Evolutionary conservation across 2,329 filamentous ascomycete species (phyloP).

Genomic region (Aspergillus brunneoviolaceus): DNA sequence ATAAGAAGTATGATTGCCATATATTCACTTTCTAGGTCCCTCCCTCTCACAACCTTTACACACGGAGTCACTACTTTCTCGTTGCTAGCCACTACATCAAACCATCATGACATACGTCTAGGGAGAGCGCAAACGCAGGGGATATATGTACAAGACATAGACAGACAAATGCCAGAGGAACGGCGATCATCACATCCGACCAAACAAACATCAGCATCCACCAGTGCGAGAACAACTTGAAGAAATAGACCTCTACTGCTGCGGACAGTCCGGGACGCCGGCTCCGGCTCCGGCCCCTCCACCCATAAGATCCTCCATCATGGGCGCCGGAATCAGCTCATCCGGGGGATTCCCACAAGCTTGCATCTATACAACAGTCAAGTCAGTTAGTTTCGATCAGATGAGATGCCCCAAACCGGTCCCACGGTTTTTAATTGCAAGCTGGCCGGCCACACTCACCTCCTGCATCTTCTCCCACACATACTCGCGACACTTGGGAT

Average conservation of each 20-base stretch:
- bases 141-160: constrained; percentile 29
- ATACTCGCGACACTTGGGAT: constrained; percentile 78
- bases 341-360: constrained; percentile 83
- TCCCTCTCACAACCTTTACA: background rate
- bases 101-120: background rate
- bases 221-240: background rate
- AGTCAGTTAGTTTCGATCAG: background rate
- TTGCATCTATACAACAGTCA: constrained; percentile 74
- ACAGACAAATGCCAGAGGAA: background rate
- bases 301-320: constrained; percentile 74
- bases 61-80: background rate
- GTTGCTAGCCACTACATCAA: background rate
- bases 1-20: too few species aligned
- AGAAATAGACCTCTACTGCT: constrained; percentile 47
- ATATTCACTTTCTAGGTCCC: background rate
- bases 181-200: background rate
- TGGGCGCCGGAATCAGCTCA: constrained; percentile 66
- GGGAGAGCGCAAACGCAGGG: background rate
- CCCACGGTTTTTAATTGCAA: too few species aligned
- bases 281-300: constrained; percentile 57
- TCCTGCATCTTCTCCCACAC: constrained; percentile 98
- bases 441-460: constrained; percentile 53
- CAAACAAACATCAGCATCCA: background rate
- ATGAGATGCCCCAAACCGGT: background rate
- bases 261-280: constrained; percentile 62